phyloP scores from a whole-genome alignment of 192 early-diverging fungal genomes.

The Pilaira anomala region DNA sequence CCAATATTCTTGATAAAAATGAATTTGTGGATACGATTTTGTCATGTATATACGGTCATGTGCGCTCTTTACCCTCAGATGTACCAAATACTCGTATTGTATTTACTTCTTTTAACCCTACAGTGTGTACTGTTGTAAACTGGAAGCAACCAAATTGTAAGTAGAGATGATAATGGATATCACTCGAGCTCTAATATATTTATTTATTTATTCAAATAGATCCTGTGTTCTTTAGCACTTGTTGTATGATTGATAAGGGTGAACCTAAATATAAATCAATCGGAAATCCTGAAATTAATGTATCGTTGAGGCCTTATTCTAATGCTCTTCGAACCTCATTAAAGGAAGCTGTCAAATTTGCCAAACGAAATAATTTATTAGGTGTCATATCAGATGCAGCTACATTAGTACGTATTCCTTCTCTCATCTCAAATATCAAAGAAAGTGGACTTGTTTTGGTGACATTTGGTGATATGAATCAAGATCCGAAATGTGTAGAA shows the following conservation, averaged over 20 bases:
- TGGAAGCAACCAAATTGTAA: no score
- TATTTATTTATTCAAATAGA: constrained; percentile 34
- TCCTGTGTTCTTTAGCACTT: constrained; percentile 89
- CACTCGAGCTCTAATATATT: no score
- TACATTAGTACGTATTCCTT: constrained; percentile 79
- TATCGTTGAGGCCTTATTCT: background rate
- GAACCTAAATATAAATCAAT: constrained; percentile 13
- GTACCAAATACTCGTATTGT: no score
- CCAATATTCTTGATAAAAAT: no score
- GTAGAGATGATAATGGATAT: no score
- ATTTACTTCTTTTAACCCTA: no score
- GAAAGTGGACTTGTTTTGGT: constrained; percentile 88
- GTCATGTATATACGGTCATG: no score
- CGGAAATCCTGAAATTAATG: constrained; percentile 24
- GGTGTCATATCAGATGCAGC: constrained; percentile 89
- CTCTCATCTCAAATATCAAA: constrained; percentile 90
- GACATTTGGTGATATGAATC: constrained; percentile 82
- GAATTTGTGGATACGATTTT: no score
- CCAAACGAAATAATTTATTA: constrained; percentile 84
- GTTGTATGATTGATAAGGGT: constrained; percentile 61
- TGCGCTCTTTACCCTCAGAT: no score
- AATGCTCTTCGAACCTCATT: constrained; percentile 59
- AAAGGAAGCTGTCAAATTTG: constrained; percentile 93
- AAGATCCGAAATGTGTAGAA: constrained; percentile 50
- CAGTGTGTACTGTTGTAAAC: no score